Evolutionary conservation across 2,329 filamentous ascomycete genomes (phyloP), one percentile per base, ranked within the genome.

Genomic region (Corinectria fuckeliana): DNA sequence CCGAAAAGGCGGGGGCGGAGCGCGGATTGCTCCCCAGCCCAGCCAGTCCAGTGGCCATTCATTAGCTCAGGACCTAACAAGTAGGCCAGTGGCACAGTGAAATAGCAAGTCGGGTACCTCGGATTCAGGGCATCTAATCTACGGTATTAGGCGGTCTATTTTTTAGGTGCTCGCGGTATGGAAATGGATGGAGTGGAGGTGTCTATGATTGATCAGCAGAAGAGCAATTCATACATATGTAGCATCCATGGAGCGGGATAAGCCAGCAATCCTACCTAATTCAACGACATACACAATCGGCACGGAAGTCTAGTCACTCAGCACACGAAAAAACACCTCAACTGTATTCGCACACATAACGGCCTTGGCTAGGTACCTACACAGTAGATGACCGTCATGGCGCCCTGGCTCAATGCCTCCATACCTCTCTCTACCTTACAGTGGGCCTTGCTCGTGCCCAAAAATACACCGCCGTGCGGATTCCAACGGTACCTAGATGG

Each of bases 1-100:
- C 48, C 58, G 64, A 69, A 69, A 68, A 69, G 65, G 67, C 67
- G 66, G 66, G 67, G 67, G 66, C 67, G 67, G 67, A 69, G 66
- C 66, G 50, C 50, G 50, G 50, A 59, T 50, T 45, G 18, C 28
- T 28, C 36, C 50, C 36, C 45, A n/a, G n/a, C n/a, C n/a, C n/a
- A n/a, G n/a, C n/a, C 36, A 39, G 48, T 44, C 36, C 44, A 48
- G 34, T 39, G 34, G 26, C 8, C 28, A 41, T 21, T 16, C 42
- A 50, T 42, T 38, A 18, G 23, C 39, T 41, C 50, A 34, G n/a
- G n/a, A n/a, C n/a, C n/a, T n/a, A n/a, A n/a, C n/a, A n/a, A n/a
- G 50, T 36, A 49, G 52, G 14, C 52, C 52, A 38, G 52, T 42
- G 45, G 52, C 44, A 49, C 52, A 49, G 52, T 32, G n/a, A n/a